Evolutionary conservation across 2,329 filamentous ascomycete species (phyloP).

Genomic region (Penicillium frequentans): DNA sequence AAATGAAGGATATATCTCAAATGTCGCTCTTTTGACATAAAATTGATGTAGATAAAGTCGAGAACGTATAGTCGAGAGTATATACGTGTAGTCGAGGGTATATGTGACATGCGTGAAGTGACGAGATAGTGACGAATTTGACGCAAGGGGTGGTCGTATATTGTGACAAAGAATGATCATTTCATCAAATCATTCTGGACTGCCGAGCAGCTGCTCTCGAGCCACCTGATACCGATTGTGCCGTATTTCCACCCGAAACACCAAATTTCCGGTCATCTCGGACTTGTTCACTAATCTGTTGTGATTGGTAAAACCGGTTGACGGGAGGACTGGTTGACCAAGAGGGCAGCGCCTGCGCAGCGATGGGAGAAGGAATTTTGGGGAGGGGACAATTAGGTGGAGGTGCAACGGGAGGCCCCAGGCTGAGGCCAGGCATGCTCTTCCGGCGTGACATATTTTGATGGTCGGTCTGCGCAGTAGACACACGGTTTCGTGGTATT

Average conservation of each 20-base stretch:
- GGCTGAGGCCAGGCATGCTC: conserved; percentile 32
- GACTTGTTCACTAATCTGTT: conserved; percentile 14
- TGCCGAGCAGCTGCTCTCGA: conserved; percentile 8
- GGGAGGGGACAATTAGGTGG: conserved; percentile 36
- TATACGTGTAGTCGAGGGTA: not conserved
- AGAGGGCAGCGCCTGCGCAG: conserved; percentile 11
- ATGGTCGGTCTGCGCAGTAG: conserved; percentile 9
- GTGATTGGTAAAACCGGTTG: conserved; percentile 20
- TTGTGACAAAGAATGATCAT: not conserved
- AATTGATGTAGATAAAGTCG: not conserved
- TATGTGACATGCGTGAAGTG: not conserved
- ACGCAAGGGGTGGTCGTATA: not conserved
- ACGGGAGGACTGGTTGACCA: conserved; percentile 8
- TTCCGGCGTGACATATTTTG: conserved; percentile 31
- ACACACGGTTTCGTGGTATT: conserved; percentile 14
- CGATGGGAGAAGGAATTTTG: conserved; percentile 27
- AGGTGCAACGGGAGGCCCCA: conserved; percentile 32
- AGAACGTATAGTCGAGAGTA: not conserved
- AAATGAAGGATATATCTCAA: not conserved
- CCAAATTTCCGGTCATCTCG: conserved; percentile 14
- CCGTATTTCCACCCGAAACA: not conserved
- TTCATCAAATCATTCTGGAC: conserved; percentile 16
- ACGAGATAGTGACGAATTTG: not conserved
- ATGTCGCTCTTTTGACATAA: not conserved
- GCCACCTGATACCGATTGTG: not conserved